phyloP scores from a whole-genome alignment of 2,329 filamentous ascomycete genomes.

The Taxawa tesnikishii region DNA sequence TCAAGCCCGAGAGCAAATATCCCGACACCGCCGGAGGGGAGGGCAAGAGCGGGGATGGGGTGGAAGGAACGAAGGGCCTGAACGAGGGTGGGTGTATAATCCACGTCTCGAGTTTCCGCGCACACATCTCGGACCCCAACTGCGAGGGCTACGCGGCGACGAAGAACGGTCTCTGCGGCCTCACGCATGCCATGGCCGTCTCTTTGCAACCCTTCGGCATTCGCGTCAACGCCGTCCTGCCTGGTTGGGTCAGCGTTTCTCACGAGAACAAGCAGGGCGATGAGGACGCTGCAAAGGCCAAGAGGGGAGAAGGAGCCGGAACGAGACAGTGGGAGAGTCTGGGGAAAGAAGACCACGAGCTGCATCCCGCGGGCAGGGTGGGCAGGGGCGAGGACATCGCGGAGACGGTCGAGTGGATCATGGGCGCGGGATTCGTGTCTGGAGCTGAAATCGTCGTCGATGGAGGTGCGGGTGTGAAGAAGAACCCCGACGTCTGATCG shows the following conservation, averaged over 20 bases:
- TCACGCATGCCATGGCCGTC: slow-evolving; percentile 37
- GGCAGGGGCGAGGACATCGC: slow-evolving; percentile 36
- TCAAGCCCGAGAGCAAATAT: no score
- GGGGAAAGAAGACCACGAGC: slow-evolving; percentile 30
- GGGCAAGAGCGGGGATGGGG: no score
- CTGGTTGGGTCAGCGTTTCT: slow-evolving; percentile 40
- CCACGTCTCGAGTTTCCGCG: no score
- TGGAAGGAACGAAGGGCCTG: no score
- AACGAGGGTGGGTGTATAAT: no score
- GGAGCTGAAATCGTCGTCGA: slow-evolving; percentile 35
- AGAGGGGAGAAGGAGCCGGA: no score
- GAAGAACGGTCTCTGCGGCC: slow-evolving; percentile 38
- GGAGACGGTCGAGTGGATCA: slow-evolving; percentile 27
- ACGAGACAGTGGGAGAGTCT: slow-evolving; percentile 40
- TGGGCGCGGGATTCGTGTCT: slow-evolving; percentile 27
- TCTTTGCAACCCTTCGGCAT: slow-evolving; percentile 30
- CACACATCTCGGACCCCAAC: no score
- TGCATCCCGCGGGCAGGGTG: slow-evolving; percentile 39
- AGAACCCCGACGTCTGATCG: no score
- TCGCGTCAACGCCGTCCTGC: slow-evolving; percentile 36
- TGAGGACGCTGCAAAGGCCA: slow-evolving; percentile 24
- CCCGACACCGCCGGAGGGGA: no score
- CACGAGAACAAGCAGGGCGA: slow-evolving; percentile 30
- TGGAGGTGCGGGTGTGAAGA: slow-evolving; percentile 33
- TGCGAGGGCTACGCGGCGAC: slow-evolving; percentile 37